phyloP scores from a whole-genome alignment of 2,329 filamentous ascomycete species.

The Colletotrichum liriopes region DNA sequence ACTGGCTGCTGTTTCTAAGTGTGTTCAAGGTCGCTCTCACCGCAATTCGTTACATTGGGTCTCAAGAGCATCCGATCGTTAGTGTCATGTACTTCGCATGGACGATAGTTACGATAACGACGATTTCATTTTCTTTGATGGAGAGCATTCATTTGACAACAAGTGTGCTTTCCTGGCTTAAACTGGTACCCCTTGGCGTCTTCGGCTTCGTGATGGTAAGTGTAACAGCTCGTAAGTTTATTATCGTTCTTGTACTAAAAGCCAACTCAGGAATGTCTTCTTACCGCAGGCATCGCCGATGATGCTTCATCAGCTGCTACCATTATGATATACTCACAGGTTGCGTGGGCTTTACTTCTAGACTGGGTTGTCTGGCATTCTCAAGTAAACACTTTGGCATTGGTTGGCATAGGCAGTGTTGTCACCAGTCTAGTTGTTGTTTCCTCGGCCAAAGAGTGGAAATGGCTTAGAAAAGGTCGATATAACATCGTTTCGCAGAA shows the following conservation, averaged over 20 bases:
- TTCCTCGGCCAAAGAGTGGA: slow-evolving; percentile 14
- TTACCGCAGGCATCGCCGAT: too few species aligned
- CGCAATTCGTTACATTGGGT: slow-evolving; percentile 29
- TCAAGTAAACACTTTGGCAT: too few species aligned
- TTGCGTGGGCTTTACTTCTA: slow-evolving; percentile 23
- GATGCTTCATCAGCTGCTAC: slow-evolving; percentile 20
- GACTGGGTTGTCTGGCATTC: slow-evolving; percentile 24
- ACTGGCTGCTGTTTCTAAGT: not conserved
- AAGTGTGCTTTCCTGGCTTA: slow-evolving; percentile 21
- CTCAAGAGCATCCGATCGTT: slow-evolving; percentile 16
- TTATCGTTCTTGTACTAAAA: too few species aligned
- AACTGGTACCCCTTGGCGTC: slow-evolving; percentile 26
- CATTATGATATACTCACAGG: slow-evolving; percentile 35
- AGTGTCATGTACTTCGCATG: slow-evolving; percentile 34
- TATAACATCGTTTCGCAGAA: not conserved
- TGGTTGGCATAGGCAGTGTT: too few species aligned
- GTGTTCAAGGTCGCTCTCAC: slow-evolving; percentile 17
- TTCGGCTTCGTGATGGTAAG: slow-evolving; percentile 37
- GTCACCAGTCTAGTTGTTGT: too few species aligned
- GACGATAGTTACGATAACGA: slow-evolving; percentile 20
- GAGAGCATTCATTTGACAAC: slow-evolving; percentile 17
- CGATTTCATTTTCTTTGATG: slow-evolving; percentile 17
- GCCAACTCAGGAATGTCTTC: too few species aligned
- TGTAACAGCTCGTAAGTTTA: not conserved
- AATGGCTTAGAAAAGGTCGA: slow-evolving; percentile 10